Evolutionary conservation across 2,329 filamentous ascomycete species (phyloP), one percentile per base, ranked within the genome.

Genomic region (Beauveria varroae): DNA sequence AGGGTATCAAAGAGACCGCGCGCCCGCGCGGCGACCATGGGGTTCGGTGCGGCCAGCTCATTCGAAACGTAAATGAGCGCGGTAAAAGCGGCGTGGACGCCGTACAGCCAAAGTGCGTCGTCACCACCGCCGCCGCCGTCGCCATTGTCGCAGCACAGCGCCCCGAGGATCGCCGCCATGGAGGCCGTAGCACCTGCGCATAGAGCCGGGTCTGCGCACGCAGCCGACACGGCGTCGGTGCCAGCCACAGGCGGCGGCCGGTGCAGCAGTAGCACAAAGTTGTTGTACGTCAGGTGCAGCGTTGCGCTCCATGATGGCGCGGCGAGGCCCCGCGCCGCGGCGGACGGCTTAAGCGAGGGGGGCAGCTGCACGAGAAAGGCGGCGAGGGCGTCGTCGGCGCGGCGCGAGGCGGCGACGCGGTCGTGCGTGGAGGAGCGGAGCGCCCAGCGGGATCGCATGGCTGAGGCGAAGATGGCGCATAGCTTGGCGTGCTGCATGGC

Each of bases 401-500:
- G 62, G 24, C 64, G 66, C 1, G 69, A 71, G 3, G 71, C 69
- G 34, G 66, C 65, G n/a, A 60, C 63, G 24, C 67, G 68, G 9
- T 41, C 28, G 7, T 43, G 40, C 18, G 20, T 37, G 10, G 50
- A 22, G n/a, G 47, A 28, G 3, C 57, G 58, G 1, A 61, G 51
- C 9, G 68, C 64, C 20, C 68, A 66, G n/a, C 70, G 65, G 30
- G 64, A 58, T 34, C 64, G 66, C 68, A 72, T 71, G 2, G 68
- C 67, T 71, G 73, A 64, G 67, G 74, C 79, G 47, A 82, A 77
- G 67, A 82, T 78, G 22, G 78, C 74, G 63, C 80, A 82, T 0
- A 83, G 72, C 43, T 76, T 75, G 3, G 78, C 76, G 54, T 80
- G 79, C 37, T 81, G 74, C 26, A 80, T 78, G 20, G 76, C 75